These are phyloP conservation scores for Zygosaccharomyces sapae DNA, from an alignment of 1,139 yeast species.

Conservation along the genomic window DNA sequence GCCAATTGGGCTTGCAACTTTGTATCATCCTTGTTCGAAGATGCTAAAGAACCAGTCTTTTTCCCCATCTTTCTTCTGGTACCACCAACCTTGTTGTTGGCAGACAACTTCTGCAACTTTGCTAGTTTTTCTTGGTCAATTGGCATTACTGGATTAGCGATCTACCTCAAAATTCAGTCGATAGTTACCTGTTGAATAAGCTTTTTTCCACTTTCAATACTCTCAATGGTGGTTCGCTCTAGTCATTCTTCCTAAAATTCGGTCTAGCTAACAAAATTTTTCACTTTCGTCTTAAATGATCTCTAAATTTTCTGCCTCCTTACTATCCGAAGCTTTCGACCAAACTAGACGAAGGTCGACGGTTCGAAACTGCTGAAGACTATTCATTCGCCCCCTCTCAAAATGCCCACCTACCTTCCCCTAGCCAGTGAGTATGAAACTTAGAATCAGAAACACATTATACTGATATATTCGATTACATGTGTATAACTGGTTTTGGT, in stretches of 20 bases:
- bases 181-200: neutral
- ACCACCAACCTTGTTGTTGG: conserved; percentile 80
- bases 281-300: conserved; percentile 9
- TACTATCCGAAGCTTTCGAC: too few relatives aligned
- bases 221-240: neutral
- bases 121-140: conserved; percentile 86
- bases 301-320: neutral
- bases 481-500: neutral
- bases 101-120: conserved; percentile 68
- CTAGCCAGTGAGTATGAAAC: neutral
- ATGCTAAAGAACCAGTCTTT: conserved; percentile 40
- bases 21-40: conserved; percentile 67
- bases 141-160: conserved; percentile 48
- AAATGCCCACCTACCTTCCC: too few relatives aligned
- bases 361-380: neutral
- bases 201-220: neutral
- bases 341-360: neutral
- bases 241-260: neutral
- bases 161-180: neutral
- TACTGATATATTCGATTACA: neutral
- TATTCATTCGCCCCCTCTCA: too few relatives aligned
- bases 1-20: conserved; percentile 86
- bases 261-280: conserved; percentile 11
- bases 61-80: conserved; percentile 76
- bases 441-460: neutral